Evolutionary conservation across 352 stramenopile species (phyloP).

Genomic region (Phytophthora boehmeriae): DNA sequence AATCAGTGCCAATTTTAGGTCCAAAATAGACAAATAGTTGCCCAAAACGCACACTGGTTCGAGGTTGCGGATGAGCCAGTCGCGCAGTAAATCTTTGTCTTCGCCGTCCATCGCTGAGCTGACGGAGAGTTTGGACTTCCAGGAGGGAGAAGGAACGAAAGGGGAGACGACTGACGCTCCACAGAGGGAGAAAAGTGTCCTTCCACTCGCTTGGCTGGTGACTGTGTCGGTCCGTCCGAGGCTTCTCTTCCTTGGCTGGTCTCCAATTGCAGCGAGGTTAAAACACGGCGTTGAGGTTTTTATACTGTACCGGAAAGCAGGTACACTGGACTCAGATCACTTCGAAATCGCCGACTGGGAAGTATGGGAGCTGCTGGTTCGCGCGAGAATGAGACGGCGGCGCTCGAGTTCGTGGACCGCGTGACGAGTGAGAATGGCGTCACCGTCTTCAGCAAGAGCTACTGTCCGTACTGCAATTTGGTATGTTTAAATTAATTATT

Average conservation of each 20-base stretch:
- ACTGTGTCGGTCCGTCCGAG: neutral
- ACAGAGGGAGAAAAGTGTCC: neutral
- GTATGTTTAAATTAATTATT: slow-evolving; percentile 25
- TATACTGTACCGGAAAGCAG: too few relatives aligned
- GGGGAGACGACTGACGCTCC: neutral
- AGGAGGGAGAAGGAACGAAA: slow-evolving; percentile 2
- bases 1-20: neutral
- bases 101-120: slow-evolving; percentile 67
- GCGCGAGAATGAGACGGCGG: slow-evolving; percentile 56
- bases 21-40: slow-evolving; percentile 2
- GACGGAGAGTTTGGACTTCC: neutral
- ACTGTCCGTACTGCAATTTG: slow-evolving; percentile 93
- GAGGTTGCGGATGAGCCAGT: slow-evolving; percentile 86
- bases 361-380: slow-evolving; percentile 47
- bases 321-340: neutral
- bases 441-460: slow-evolving; percentile 93
- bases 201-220: slow-evolving; percentile 1
- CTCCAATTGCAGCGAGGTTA: too few relatives aligned
- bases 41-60: slow-evolving; percentile 75
- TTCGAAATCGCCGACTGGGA: neutral
- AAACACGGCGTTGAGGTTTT: too few relatives aligned
- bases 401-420: slow-evolving; percentile 61
- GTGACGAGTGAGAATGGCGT: slow-evolving; percentile 54
- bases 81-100: slow-evolving; percentile 79
- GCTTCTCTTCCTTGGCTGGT: neutral